These are phyloP conservation scores for Pythium dissimile DNA, from an alignment of 352 stramenopile species.

Conservation along the genomic window DNA sequence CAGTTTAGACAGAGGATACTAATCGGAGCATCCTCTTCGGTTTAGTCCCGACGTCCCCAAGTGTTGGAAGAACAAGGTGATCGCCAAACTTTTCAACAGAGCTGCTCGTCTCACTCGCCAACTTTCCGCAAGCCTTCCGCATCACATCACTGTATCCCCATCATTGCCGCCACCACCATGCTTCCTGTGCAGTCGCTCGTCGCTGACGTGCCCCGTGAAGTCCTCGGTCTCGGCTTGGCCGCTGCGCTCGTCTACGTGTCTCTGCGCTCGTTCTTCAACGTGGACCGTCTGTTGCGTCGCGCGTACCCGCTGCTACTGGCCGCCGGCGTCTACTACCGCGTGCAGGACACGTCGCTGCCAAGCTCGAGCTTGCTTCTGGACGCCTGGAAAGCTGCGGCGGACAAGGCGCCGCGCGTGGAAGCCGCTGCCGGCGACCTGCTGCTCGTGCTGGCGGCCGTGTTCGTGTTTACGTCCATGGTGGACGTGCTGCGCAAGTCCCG, in stretches of 20 bases:
- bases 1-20: slow-evolving; percentile 11
- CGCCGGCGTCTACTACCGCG: slow-evolving; percentile 49
- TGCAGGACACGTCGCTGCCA: slow-evolving; percentile 14
- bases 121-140: slow-evolving; percentile 3
- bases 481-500: slow-evolving; percentile 47
- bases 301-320: slow-evolving; percentile 52
- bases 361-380: slow-evolving; percentile 32
- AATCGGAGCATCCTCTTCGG: slow-evolving; percentile 15
- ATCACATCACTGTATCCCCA: neutral
- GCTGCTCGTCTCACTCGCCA: slow-evolving; percentile 14
- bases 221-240: slow-evolving; percentile 30
- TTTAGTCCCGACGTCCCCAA: slow-evolving; percentile 20
- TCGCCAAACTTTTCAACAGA: neutral
- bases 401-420: slow-evolving; percentile 28
- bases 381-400: slow-evolving; percentile 26
- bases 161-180: slow-evolving; percentile 6
- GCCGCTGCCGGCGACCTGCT: slow-evolving; percentile 38
- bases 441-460: slow-evolving; percentile 21
- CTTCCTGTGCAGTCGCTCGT: slow-evolving; percentile 27
- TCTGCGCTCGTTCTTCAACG: slow-evolving; percentile 61
- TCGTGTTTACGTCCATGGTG: slow-evolving; percentile 26
- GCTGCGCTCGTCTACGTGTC: slow-evolving; percentile 52
- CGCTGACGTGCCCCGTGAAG: slow-evolving; percentile 27
- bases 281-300: slow-evolving; percentile 58
- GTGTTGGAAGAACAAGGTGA: neutral